Conservation (phyloP, 495 filamentous ascomycete species). For the Cenococcum geophilum region DNA sequence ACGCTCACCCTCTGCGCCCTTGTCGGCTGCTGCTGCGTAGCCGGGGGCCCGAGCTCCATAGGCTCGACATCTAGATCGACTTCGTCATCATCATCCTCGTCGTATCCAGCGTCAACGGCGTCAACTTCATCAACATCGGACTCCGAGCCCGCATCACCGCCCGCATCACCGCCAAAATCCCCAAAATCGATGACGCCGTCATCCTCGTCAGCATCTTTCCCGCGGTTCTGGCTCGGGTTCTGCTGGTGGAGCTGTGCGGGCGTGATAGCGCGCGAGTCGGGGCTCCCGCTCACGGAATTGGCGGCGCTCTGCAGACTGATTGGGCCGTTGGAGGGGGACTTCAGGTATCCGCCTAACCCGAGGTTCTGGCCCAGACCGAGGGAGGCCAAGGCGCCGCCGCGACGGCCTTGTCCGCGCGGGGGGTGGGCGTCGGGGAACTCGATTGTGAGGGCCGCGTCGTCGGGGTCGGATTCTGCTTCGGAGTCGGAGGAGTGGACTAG, state of each 20-base stretch:
- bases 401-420: neutral
- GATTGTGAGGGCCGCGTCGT: slow-evolving; percentile 21
- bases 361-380: slow-evolving; percentile 19
- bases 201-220: neutral
- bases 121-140: slow-evolving; percentile 10
- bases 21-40: neutral
- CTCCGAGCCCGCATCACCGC: neutral
- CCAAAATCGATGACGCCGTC: slow-evolving; percentile 30
- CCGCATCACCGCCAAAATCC: slow-evolving; percentile 8
- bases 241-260: neutral
- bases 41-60: slow-evolving; percentile 30
- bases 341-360: slow-evolving; percentile 12
- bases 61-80: slow-evolving; percentile 21
- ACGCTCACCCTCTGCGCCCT: slow-evolving; percentile 12
- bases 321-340: slow-evolving; percentile 21
- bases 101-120: slow-evolving; percentile 21
- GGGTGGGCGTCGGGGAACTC: slow-evolving; percentile 21
- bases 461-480: slow-evolving; percentile 10
- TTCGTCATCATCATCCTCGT: slow-evolving; percentile 17
- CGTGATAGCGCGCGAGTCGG: slow-evolving; percentile 8
- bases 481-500: slow-evolving; percentile 22
- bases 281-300: slow-evolving; percentile 24
- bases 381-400: slow-evolving; percentile 18
- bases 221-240: neutral
- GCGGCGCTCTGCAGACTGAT: slow-evolving; percentile 27